Evolutionary conservation across 2,329 filamentous ascomycete species (phyloP), one percentile per base, ranked within the genome.

Genomic region (Alternaria brassicae): DNA sequence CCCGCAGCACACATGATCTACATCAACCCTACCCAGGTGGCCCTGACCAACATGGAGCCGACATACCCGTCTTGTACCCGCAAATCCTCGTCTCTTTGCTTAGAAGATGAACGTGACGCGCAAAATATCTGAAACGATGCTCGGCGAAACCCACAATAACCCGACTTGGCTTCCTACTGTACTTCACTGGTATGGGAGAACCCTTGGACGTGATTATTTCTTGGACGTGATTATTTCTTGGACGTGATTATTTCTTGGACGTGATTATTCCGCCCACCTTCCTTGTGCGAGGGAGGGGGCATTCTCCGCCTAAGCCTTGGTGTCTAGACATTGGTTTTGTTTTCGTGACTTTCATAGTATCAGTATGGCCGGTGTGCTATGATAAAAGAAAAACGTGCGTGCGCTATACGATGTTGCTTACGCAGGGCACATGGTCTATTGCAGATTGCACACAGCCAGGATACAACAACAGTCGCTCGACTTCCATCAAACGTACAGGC

Each of bases 21-120:
- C 17, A 21, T n/a, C 12, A 13, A 21, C 17, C 17, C 36, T 39
- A 39, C 17, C 36, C 17, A 39, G n/a, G 36, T 17, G 36, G 17
- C 17, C 10, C 17, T 12, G 36, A 5, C 36, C 36, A 21, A 21
- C 17, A 47, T 27, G n/a, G 15, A 48, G 42, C 56, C 56, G 50
- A 58, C 32, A 9, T 40, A 58, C 36, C 56, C 50, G 49, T 49
- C 50, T 54, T 54, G 56, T 58, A 34, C 15, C 56, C 41, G 56
- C 8, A 8, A n/a, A 32, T 23, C 17, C 9, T n/a, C 23, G 28
- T 30, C 28, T 30, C 28, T 47, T 34, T 3, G 5, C 44, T 10
- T 17, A 12, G 17, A 6, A 21, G 36, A 39, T 21, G 17, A 39
- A 39, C 36, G 36, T 39, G 44, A 47, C 44, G 44, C 44, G 44